phyloP scores from a whole-genome alignment of 2,329 filamentous ascomycete species.

The Fusarium acutatum region DNA sequence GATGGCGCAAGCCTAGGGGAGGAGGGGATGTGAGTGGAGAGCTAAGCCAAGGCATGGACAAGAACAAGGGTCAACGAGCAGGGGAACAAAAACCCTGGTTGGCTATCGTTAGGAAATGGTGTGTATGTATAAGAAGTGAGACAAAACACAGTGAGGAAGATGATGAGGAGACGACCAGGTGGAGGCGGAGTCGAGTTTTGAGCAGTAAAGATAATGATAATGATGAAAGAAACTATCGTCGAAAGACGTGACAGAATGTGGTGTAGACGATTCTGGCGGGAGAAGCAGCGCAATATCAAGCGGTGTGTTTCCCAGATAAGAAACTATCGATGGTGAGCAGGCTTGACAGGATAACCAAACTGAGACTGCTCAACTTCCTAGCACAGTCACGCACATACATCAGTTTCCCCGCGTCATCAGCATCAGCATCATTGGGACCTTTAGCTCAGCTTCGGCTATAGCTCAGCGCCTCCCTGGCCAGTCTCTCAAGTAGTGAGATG shows the following conservation, averaged over 20 bases:
- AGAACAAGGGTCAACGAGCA: constrained; percentile 31
- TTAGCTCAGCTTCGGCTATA: constrained; percentile 23
- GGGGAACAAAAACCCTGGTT: constrained; percentile 27
- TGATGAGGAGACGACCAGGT: not conserved
- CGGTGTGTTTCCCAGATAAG: constrained; percentile 6
- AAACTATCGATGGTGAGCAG: constrained; percentile 1
- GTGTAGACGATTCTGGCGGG: constrained; percentile 18
- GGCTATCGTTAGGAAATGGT: constrained; percentile 1
- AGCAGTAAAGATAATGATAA: constrained; percentile 1
- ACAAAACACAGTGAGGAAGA: constrained; percentile 28
- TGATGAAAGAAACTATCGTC: constrained; percentile 1
- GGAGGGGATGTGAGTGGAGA: constrained; percentile 26
- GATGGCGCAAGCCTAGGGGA: constrained; percentile 42
- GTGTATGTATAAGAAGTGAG: constrained; percentile 27
- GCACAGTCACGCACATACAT: constrained; percentile 1
- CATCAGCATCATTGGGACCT: constrained; percentile 26
- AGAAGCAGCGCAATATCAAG: not conserved
- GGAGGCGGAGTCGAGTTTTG: constrained; percentile 15
- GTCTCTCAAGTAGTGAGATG: constrained; percentile 18
- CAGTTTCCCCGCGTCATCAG: constrained; percentile 13
- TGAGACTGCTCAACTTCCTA: not conserved
- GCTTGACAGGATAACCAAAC: not conserved
- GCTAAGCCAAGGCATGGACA: constrained; percentile 28
- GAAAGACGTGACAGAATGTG: not conserved
- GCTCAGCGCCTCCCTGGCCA: not conserved